Conservation (phyloP, 805 yeast genomes). For the Hanseniaspora guilliermondii region DNA sequence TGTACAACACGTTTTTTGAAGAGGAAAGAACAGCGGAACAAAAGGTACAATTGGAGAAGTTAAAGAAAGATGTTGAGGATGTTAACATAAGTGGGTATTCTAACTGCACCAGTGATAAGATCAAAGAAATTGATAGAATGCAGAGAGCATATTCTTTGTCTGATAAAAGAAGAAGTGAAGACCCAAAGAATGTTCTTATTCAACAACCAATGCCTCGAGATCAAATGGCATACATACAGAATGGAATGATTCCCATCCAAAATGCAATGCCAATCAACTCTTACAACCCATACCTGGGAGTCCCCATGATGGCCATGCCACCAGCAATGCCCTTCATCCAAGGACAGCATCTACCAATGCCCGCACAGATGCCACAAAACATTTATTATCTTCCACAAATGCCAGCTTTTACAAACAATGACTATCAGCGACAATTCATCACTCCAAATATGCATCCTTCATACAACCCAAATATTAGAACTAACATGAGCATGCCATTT, state of each 20-base stretch:
- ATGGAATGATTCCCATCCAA: constrained; percentile 11
- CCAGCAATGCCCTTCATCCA: not conserved
- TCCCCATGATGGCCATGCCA: not conserved
- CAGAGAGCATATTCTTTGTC: not conserved
- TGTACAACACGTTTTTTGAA: not conserved
- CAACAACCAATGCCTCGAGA: constrained; percentile 14
- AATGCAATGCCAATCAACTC: constrained; percentile 12
- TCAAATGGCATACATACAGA: constrained; percentile 16
- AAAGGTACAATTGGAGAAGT: constrained; percentile 1
- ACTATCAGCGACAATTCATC: not conserved
- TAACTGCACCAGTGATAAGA: not conserved
- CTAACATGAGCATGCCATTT: constrained; percentile 33
- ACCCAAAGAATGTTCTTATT: not conserved
- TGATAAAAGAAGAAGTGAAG: not conserved
- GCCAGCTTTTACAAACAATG: not conserved
- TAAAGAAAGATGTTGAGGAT: constrained; percentile 6
- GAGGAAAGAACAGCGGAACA: not conserved
- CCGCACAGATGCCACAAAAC: not conserved
- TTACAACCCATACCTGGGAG: constrained; percentile 3
- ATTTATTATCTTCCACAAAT: not conserved
- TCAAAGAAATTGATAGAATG: not conserved
- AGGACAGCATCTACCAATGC: not conserved
- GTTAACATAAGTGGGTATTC: constrained; percentile 8
- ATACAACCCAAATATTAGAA: constrained; percentile 62
- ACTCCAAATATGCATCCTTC: constrained; percentile 40